These are phyloP conservation scores for Psilocybe mexicana DNA, from an alignment of 1,284 basidiomycete genomes.

Conservation along the genomic window DNA sequence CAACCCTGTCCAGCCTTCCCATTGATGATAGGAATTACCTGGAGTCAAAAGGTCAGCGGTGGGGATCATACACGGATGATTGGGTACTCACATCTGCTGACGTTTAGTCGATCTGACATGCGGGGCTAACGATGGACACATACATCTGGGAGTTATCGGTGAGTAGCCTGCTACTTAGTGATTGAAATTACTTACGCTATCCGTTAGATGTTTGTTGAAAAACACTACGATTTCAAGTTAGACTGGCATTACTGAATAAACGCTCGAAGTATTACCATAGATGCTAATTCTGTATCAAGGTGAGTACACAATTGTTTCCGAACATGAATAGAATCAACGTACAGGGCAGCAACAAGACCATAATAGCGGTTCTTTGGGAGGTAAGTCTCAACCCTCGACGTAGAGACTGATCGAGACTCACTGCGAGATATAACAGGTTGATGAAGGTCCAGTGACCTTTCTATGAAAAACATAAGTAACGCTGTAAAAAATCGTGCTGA, in stretches of 20 bases:
- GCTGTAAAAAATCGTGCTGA: background rate
- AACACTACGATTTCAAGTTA: background rate
- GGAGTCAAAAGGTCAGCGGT: background rate
- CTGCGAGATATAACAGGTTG: background rate
- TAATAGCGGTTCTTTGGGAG: background rate
- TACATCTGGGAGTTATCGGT: background rate
- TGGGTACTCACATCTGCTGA: background rate
- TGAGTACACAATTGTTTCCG: background rate
- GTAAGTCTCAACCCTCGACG: background rate
- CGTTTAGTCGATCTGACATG: background rate
- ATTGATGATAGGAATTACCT: background rate
- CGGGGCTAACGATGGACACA: background rate
- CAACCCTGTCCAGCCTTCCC: constrained; percentile 1
- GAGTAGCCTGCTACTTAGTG: background rate
- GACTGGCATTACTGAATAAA: background rate
- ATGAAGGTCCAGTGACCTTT: background rate
- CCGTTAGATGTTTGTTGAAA: background rate
- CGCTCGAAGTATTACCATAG: background rate
- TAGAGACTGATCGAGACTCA: background rate
- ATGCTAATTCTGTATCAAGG: background rate
- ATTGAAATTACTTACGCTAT: background rate
- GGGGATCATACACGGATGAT: background rate
- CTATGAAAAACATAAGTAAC: background rate
- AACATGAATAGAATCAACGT: background rate
- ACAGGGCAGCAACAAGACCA: background rate